phyloP scores from a whole-genome alignment of 352 stramenopile species.

The Pythium grandisporangium region DNA sequence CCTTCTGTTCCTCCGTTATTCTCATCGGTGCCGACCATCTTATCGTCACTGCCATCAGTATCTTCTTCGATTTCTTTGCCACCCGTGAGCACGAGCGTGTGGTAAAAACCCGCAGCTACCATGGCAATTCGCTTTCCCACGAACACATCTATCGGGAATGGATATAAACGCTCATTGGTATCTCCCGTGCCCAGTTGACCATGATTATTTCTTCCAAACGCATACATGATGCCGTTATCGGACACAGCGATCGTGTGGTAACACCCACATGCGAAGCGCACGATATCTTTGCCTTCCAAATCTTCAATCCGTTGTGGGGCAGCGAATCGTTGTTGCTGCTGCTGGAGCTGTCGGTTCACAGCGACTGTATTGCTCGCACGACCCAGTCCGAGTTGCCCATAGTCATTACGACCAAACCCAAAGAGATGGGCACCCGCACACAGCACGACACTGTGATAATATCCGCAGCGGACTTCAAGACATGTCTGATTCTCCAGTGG shows the following conservation, averaged over 20 bases:
- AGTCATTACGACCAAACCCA: conserved; percentile 90
- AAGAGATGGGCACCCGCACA: conserved; percentile 62
- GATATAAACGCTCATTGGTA: conserved; percentile 78
- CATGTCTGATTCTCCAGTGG: conserved; percentile 57
- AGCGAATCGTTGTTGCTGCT: conserved; percentile 68
- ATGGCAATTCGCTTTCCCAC: conserved; percentile 82
- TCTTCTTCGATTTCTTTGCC: conserved; percentile 42
- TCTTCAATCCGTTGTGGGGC: conserved; percentile 48
- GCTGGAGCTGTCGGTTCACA: conserved; percentile 52
- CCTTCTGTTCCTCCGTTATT: too few species aligned
- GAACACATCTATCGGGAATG: conserved; percentile 86
- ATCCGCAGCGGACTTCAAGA: conserved; percentile 83
- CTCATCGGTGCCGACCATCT: too few species aligned
- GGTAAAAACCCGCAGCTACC: conserved; percentile 90
- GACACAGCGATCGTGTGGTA: conserved; percentile 88
- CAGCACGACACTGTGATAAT: conserved; percentile 89
- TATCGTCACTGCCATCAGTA: too few species aligned
- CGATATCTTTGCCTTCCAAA: conserved; percentile 79
- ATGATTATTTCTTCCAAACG: conserved; percentile 93
- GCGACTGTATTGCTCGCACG: conserved; percentile 18
- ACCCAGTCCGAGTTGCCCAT: conserved; percentile 88
- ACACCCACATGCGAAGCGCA: conserved; percentile 82
- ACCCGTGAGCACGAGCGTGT: conserved; percentile 87
- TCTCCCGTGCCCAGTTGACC: conserved; percentile 90
- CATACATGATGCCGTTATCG: conserved; percentile 87